Evolutionary conservation across 1,284 basidiomycete genomes (phyloP), one percentile per base, ranked within the genome.

Genomic region (Ceratobasidium theobromae): DNA sequence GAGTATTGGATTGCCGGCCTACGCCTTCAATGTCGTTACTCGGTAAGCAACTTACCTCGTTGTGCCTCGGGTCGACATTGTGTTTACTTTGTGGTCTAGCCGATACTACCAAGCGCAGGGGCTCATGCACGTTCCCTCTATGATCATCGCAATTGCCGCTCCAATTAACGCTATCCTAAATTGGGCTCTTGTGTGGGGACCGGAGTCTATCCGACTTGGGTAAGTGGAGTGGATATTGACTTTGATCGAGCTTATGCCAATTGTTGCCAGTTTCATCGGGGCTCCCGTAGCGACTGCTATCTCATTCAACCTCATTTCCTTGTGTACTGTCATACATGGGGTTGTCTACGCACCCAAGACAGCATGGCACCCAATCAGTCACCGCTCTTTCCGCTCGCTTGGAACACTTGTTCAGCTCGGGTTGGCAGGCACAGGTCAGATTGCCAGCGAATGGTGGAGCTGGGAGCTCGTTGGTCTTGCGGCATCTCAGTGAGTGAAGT

Each of bases 101-200:
- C 87, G 91, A 27, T 96, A 94, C 76, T 91, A 95, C 72, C 93
- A 95, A 75, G 89, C 90, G 1, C 93, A 95, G 78, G 89, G 90
- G 51, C 79, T 95, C 9, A 95, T 98, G 79, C 80, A 84, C 41
- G 86, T 94, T 1, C 95, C 96, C 0, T 96, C 95, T 0, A 84
- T 89, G 67, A 89, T 95, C 68, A 87, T 95, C 48, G 77, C 93
- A 57, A 79, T 93, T 43, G 86, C 94, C 18, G 93, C 95, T 0
- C 95, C 95, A 0, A 78, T 93, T 69, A 99, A 98, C 72, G 85
- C 88, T 0, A 45, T 91, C 2, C 79, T 98, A 45, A 96, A 93
- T 75, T 97, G 86, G 73, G 72, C 93, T 0, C 84, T 99, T 12
- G 91, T 95, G 0, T 94, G 91, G 91, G 93, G 93, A 1, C 93